Conservation (phyloP, 2,329 filamentous ascomycete genomes). For the Hirsutella rhossiliensis region DNA sequence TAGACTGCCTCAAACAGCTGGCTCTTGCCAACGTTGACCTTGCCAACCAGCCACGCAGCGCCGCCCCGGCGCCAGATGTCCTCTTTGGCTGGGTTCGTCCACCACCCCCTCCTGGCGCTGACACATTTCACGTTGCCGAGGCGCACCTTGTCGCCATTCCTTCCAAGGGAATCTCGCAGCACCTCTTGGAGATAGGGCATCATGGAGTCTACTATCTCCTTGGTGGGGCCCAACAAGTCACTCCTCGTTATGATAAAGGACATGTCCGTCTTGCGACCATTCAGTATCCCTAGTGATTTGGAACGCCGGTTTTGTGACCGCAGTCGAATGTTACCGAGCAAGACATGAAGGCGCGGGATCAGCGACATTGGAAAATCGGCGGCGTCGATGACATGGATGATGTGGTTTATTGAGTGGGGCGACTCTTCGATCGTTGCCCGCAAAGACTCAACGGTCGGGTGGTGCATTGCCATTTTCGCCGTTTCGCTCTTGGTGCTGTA, state of each 20-base stretch:
- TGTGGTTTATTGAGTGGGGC: slow-evolving; percentile 80
- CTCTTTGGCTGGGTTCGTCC: slow-evolving; percentile 77
- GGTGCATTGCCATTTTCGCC: slow-evolving; percentile 49
- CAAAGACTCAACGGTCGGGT: slow-evolving; percentile 72
- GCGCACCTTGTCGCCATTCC: slow-evolving; percentile 56
- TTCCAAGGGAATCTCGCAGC: slow-evolving; percentile 63
- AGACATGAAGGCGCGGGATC: slow-evolving; percentile 59
- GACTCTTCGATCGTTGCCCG: slow-evolving; percentile 79
- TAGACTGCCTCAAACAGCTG: slow-evolving; percentile 80
- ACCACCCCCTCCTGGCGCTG: slow-evolving; percentile 79
- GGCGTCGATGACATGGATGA: slow-evolving; percentile 91
- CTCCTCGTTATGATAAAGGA: slow-evolving; percentile 86
- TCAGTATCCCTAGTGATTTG: slow-evolving; percentile 49
- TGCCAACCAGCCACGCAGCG: slow-evolving; percentile 93
- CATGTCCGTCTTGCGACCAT: slow-evolving; percentile 60
- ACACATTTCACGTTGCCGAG: slow-evolving; percentile 81
- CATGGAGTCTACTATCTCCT: slow-evolving; percentile 70
- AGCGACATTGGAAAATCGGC: slow-evolving; percentile 95
- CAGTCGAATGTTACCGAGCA: slow-evolving; percentile 60
- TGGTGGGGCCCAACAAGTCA: slow-evolving; percentile 73
- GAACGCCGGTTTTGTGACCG: slow-evolving; percentile 74
- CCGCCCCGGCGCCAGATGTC: slow-evolving; percentile 76
- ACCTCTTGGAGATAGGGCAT: slow-evolving; percentile 77
- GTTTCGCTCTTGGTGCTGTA: slow-evolving; percentile 47
- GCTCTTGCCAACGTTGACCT: slow-evolving; percentile 95